Base-by-base conservation (phyloP, 257 asterid genomes). In the Marsdenia floribunda region DNA sequence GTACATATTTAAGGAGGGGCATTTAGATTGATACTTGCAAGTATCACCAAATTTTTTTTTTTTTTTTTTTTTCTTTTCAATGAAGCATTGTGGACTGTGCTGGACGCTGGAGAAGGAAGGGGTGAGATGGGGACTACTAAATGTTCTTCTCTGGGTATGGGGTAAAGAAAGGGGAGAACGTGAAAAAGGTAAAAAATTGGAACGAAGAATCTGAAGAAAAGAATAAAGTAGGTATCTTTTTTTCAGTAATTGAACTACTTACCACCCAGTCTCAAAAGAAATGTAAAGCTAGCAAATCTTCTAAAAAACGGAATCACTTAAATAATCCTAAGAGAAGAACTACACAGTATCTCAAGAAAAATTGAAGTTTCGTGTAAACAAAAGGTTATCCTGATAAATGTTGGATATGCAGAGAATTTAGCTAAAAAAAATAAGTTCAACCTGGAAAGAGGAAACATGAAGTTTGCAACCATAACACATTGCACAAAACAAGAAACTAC, bases 291-390 rank as follows among this genome's bases (percentile, higher is more conserved):
- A 79, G 77, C 79, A 83, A 79, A 80, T 59, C 49, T 68, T 53
- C 37, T 5, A 21, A 80, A 87, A 83, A 83, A 70, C 33, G 65
- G 90, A 89, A 86, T 82, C 83, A 86, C 82, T 81, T 77, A 75
- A 24, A 21, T 22, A 38, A 53, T 22, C 59, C 57, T 77, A 73
- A 37, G 73, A 44, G 73, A 79, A 80, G 77, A 80, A 75, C 78
- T 47, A 19, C 53, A 68, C 73, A 49, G 72, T 40, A 40, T 29
- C 73, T 47, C 13, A 55, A 29, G 1, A 80, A 78, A 85, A 69
- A 80, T 63, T 75, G 83, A 83, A 81, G 78, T 87, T 88, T 83
- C 88, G 77, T 72, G 68, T 47, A 76, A 75, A 85, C 85, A 85
- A 90, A 88, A 89, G 91, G 80, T 29, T 26, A 29, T 55, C 49